Base-by-base conservation (phyloP, 1,284 basidiomycete genomes). In the Moesziomyces sp. region DNA sequence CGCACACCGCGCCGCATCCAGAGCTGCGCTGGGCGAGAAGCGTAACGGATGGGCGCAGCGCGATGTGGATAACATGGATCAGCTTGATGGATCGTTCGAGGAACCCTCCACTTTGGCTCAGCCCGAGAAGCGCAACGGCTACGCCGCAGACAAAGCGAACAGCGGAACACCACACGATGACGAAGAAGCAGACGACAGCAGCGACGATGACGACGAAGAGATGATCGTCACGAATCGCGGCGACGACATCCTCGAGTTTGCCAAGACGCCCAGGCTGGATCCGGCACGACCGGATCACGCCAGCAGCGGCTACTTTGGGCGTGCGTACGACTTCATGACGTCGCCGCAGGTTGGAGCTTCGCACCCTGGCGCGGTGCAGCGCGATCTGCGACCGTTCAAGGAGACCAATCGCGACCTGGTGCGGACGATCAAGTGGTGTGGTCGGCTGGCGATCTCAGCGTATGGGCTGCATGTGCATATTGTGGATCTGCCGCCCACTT, bases 401-500 rank as follows among this genome's bases (percentile, higher is more conserved):
- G 72, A 78, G 45, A 71, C 58, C 26, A 65, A 67, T 13, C 59
- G 56, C 21, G 69, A 66, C 24, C 54, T 82, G 23, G 72, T 83
- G 6, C 65, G 69, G 24, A 83, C 76, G 10, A 76, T 83, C 67
- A 80, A 81, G 50, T 83, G 82, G 81, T 80, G 79, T 18, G 71
- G 76, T n/a, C 76, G 79, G n/a, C 69, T 83, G 26, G 78, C 82
- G 16, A 81, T 83, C 52, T 81, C 78, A 5, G 81, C 82, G 1
- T 74, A 74, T 47, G 76, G 69, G 21, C 53, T 77, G 18, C 76
- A 77, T n/a, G 67, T 71, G 46, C 71, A 74, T 49, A 75, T 77
- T 40, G 67, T 71, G 3, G 82, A 83, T 45, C 56, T 83, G 42
- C 82, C 82, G 16, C 79, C 79, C 0, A 76, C 78, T 0, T 83